These are phyloP conservation scores for Epichloe elymi DNA, from an alignment of 2,329 filamentous ascomycete genomes.

Conservation along the genomic window DNA sequence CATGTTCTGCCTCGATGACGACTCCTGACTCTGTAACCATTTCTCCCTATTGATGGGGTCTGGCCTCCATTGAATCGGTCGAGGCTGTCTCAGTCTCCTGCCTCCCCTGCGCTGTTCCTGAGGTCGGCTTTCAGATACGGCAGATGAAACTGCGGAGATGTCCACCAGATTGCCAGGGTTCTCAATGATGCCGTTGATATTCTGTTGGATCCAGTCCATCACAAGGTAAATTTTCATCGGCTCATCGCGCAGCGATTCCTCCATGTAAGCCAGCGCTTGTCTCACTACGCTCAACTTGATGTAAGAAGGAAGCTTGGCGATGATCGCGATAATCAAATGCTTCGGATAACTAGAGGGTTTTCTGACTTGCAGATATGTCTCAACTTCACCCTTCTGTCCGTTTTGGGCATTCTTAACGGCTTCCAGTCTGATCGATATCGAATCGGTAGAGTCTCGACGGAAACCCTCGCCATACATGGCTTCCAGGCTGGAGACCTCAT, in stretches of 20 bases:
- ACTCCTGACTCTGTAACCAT: conserved; percentile 58
- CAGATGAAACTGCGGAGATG: conserved; percentile 65
- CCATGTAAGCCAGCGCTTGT: conserved; percentile 58
- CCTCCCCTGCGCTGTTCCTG: conserved; percentile 13
- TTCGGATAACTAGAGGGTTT: conserved; percentile 63
- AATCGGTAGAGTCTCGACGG: conserved; percentile 41
- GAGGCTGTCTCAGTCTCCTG: conserved; percentile 32
- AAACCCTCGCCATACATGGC: conserved; percentile 75
- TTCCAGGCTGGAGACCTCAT: conserved; percentile 72
- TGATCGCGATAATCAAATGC: conserved; percentile 55
- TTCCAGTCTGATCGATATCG: conserved; percentile 58
- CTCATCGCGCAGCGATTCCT: conserved; percentile 60
- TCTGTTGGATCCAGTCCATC: conserved; percentile 81
- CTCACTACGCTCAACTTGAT: conserved; percentile 82
- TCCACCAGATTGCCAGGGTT: conserved; percentile 73
- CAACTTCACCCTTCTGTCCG: conserved; percentile 34
- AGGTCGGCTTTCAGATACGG: conserved; percentile 41
- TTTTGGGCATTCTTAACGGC: conserved; percentile 40
- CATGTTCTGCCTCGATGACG: conserved; percentile 60
- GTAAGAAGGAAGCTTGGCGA: conserved; percentile 69
- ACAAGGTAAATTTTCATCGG: conserved; percentile 83
- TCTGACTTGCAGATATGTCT: conserved; percentile 51
- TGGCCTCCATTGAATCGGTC: conserved; percentile 49
- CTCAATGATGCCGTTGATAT: conserved; percentile 70
- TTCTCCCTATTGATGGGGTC: conserved; percentile 47